Evolutionary conservation across 1,284 basidiomycete species (phyloP), one percentile per base, ranked within the genome.

Genomic region (Leccinum cinnamomeum): DNA sequence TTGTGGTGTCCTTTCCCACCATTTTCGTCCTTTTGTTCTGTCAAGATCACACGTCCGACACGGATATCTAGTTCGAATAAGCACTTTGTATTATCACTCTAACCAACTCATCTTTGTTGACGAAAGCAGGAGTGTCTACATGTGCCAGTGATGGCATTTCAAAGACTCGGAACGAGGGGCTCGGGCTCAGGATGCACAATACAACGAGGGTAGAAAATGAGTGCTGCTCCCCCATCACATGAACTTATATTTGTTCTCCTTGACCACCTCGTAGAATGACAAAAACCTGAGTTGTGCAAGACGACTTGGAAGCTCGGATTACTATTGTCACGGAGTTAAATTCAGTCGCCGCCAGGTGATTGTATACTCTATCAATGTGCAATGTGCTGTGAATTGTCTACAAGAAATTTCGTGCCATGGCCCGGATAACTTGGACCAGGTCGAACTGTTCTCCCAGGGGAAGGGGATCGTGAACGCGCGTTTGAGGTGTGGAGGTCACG

Each of bases 401-500:
- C 46, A 23, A 23, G n/a, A 48, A 20, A 16, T 48, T 48, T 48
- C 14, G 39, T 39, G 39, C 7, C 39, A 39, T 12, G 20, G 20
- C 18, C 12, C 35, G 35, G 35, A 35, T 35, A 12, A 12, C 35
- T 25, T 28, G 35, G 35, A 35, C 2, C 35, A 35, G 11, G 12
- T 35, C 12, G 14, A 39, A 7, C 37, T 39, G 16, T 41, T 41
- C 39, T 41, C 37, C 37, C 37, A 37, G 33, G 33, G 30, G 30
- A 33, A 33, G 5, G 30, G 30, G 30, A 33, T 33, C 10, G 0
- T 46, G 62, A 57, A 57, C n/a, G 64, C n/a, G 64, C 48, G 59
- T 58, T 66, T 44, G 35, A 6, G 53, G 53, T 58, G 56, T 41
- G 56, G 35, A 53, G 12, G 57, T 70, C 67, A 68, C 67, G 69